Conservation (phyloP, 768 basidiomycete species). For the Boletus rubroflammeus region DNA sequence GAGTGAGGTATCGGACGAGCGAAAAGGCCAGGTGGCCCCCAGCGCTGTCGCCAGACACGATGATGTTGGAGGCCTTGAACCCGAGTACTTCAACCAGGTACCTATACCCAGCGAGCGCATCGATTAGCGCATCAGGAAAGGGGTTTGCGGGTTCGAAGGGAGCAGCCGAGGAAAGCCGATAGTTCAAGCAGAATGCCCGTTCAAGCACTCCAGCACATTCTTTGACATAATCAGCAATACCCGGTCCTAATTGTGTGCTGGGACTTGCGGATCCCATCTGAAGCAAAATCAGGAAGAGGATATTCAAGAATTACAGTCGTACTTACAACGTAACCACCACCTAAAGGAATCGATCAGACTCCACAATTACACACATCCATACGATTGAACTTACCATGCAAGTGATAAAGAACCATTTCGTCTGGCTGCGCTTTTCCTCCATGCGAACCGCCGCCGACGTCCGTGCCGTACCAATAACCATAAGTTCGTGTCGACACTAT, state of each 20-base stretch:
- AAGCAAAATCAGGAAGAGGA: neutral
- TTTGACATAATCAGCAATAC: neutral
- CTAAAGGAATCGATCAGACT: neutral
- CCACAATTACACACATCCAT: too few species aligned
- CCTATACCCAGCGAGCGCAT: slow-evolving; percentile 5
- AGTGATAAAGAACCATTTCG: slow-evolving; percentile 4
- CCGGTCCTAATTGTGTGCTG: neutral
- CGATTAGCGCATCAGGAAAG: neutral
- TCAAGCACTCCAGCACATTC: neutral
- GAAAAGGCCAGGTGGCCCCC: slow-evolving; percentile 1
- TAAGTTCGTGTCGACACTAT: neutral
- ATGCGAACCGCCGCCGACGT: slow-evolving; percentile 1
- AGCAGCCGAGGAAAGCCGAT: slow-evolving; percentile 1
- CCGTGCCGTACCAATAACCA: slow-evolving; percentile 3
- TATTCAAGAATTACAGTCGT: neutral
- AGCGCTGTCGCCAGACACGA: slow-evolving; percentile 1
- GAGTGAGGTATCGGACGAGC: neutral
- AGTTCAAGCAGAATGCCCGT: slow-evolving; percentile 3
- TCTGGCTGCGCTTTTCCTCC: slow-evolving; percentile 3
- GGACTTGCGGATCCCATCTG: slow-evolving; percentile 3
- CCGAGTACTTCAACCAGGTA: slow-evolving; percentile 1
- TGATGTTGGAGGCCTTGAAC: slow-evolving; percentile 1
- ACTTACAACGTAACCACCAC: slow-evolving; percentile 1
- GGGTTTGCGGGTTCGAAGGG: neutral
- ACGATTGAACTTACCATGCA: neutral